Percentiles rank a stretch among this genome's conserved stretches.
Evolutionary conservation across 1,284 basidiomycete species (phyloP).

Genomic region (Meripilus lineatus): DNA sequence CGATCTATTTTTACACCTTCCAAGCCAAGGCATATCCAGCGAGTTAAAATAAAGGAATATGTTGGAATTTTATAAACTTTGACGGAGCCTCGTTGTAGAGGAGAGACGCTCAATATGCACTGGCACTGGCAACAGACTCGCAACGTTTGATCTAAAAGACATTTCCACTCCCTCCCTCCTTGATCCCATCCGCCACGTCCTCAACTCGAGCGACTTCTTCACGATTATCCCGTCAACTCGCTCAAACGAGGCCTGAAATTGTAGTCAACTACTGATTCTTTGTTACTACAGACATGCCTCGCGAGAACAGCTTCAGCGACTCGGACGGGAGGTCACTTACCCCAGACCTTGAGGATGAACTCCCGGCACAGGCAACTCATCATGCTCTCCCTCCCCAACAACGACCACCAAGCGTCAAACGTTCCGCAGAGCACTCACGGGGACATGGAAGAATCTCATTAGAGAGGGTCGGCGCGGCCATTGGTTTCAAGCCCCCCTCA

Average conservation of each 20-base stretch:
- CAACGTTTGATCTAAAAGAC: not conserved
- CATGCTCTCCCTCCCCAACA: not conserved
- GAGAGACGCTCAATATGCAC: not conserved
- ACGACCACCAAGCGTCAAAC: no score
- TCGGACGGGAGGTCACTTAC: slow-evolving; percentile 55
- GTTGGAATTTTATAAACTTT: no score
- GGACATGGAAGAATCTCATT: slow-evolving; percentile 3
- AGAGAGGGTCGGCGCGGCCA: not conserved
- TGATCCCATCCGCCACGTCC: slow-evolving; percentile 3
- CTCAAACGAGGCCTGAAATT: no score
- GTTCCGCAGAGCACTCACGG: not conserved
- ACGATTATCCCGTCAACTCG: slow-evolving; percentile 1
- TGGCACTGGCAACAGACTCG: slow-evolving; percentile 1
- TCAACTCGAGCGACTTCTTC: not conserved
- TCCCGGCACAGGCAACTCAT: slow-evolving; percentile 9
- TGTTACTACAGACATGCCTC: slow-evolving; percentile 33
- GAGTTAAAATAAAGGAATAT: no score
- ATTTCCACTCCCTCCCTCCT: not conserved
- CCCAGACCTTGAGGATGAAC: slow-evolving; percentile 38
- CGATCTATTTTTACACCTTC: no score
- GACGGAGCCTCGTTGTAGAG: not conserved
- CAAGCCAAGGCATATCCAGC: no score
- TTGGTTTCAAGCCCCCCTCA: slow-evolving; percentile 3
- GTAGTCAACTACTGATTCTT: no score
- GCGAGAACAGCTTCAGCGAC: slow-evolving; percentile 58